Evolutionary conservation across 495 filamentous ascomycete genomes (phyloP), one percentile per base, ranked within the genome.

Genomic region (Neurospora tetraspora): DNA sequence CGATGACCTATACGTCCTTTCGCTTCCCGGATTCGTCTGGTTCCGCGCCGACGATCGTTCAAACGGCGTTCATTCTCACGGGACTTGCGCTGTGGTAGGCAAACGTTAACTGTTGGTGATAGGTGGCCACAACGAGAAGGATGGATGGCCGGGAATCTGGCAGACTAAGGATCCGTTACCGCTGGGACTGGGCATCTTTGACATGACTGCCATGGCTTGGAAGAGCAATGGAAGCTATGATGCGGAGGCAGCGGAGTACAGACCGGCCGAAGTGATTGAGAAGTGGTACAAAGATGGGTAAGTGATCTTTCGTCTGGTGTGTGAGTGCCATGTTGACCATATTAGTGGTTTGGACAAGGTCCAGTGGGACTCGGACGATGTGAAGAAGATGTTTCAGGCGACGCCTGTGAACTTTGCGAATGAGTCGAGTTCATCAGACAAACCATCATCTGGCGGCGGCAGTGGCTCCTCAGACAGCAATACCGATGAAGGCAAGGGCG

Each of bases 201-300:
- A 76, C 38, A 72, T 76, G 74, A 61, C 70, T 10, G n/a, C 31
- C 36, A n/a, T 74, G 39, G n/a, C 42, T 12, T 76, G 74, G 74
- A 65, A 31, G 37, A 27, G 5, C 11, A 40, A 42, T 9, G 72
- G 73, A 18, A 38, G 68, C 16, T 76, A 74, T 38, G 40, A 76
- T 45, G 74, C 74, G 9, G 59, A 71, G 8, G 40, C 42, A 2
- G 42, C 42, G 1, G 42, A 45, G 8, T 45, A 45, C 42, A 45
- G 42, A 20, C 42, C 42, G 42, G 42, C 42, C 3, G 42, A 20
- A 20, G n/a, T 68, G 40, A 39, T 76, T 42, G 39, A 71, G 65
- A 47, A 31, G 3, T 74, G 70, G 74, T 76, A 76, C 70, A 40
- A 61, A 2, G 69, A 40, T 16, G 53, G 53, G 53, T 61, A 6